Evolutionary conservation across 371 early-diverging fungal genomes (phyloP).

Genomic region (Mucor circinelloides): DNA sequence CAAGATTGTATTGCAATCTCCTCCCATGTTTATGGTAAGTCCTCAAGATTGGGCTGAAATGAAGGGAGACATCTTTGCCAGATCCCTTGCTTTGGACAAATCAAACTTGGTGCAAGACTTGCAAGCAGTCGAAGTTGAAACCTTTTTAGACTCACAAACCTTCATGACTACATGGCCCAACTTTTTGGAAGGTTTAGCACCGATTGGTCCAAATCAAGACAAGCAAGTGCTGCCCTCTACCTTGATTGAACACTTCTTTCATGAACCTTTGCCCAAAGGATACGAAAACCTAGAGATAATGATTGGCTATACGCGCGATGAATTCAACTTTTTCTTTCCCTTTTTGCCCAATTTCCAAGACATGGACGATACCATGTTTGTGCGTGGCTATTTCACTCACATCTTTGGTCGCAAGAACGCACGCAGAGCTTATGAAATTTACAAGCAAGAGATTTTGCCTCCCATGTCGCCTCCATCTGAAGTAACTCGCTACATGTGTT

Average conservation of each 20-base stretch:
- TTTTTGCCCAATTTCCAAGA: constrained; percentile 40
- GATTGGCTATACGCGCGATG: constrained; percentile 43
- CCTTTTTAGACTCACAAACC: constrained; percentile 34
- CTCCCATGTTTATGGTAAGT: constrained; percentile 36
- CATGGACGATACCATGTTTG: constrained; percentile 37
- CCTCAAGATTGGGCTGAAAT: constrained; percentile 36
- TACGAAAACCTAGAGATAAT: constrained; percentile 28
- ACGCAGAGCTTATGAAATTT: constrained; percentile 35
- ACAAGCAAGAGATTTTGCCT: constrained; percentile 30
- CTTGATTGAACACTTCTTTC: constrained; percentile 26
- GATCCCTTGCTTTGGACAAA: constrained; percentile 25
- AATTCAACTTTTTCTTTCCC: constrained; percentile 44
- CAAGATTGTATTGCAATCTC: constrained; percentile 31
- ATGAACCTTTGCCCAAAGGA: constrained; percentile 20
- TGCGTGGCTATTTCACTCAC: constrained; percentile 38
- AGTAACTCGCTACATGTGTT: constrained; percentile 40
- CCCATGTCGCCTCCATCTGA: constrained; percentile 38
- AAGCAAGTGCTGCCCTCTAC: constrained; percentile 15
- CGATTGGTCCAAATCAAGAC: constrained; percentile 33
- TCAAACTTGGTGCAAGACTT: constrained; percentile 20
- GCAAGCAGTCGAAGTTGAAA: constrained; percentile 23
- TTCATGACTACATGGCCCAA: constrained; percentile 47
- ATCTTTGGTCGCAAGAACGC: constrained; percentile 36
- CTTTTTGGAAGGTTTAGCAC: constrained; percentile 39
- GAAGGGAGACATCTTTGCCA: constrained; percentile 33